Evolutionary conservation across 106 monocot species (phyloP), one percentile per base, ranked within the genome.

Genomic region (Dactylorhiza incarnata): DNA sequence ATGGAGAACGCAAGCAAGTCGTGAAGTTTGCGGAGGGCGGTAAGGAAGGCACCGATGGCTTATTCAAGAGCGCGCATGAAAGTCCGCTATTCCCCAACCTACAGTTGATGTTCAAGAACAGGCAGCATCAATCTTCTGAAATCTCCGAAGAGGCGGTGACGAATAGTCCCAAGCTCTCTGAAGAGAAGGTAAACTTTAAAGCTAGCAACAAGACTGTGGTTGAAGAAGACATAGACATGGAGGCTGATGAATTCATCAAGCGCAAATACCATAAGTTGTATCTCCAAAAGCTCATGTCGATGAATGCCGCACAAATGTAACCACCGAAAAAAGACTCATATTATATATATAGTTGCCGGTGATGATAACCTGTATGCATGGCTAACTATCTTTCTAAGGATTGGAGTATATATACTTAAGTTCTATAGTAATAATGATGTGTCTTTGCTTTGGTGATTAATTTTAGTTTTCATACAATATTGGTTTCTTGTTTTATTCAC

Each of bases 241-340:
- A 63, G 29, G 80, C 80, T 6, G 66, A 3, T n/a, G 66, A 74
- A 22, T 80, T 53, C 66, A 80, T 80, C 63, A 74, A 80, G 74
- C 80, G 80, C 62, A 80, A 23, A 15, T 73, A 66, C 74, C 65
- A 45, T 26, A 51, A 4, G 49, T 20, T 80, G 62, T 50, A 67
- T 17, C 74, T 67, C 19, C 74, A 80, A 50, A 80, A 80, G 67
- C 79, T 80, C 63, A 66, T 52, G 74, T 80, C 79, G 17, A 65
- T 52, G 79, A 74, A 45, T 45, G 69, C 69, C 22, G 20, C 58
- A 58, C 58, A 58, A 29, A 5, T 22, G 20, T 58, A 58, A 9
- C 58, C 19, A 37, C 37, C 37, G n/a, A n/a, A n/a, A 37, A 37
- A 37, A 37, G 37, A n/a, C n/a, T n/a, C n/a, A n/a, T n/a, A n/a